phyloP scores from a whole-genome alignment of 805 yeast genomes.

The Ogataea nonfermentans region DNA sequence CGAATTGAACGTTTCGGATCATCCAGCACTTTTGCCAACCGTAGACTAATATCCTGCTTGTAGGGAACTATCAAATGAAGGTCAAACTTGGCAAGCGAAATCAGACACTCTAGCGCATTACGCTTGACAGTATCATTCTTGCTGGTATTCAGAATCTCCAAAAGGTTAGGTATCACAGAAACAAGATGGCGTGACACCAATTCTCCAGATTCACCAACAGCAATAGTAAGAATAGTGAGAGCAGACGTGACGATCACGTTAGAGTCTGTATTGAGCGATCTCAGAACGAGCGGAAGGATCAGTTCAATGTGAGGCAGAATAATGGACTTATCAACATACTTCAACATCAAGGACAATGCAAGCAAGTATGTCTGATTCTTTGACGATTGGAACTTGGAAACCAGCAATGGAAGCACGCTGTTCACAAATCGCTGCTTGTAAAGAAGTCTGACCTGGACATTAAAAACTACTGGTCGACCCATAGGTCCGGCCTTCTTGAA shows the following conservation, averaged over 20 bases:
- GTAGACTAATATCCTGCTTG: conserved; percentile 46
- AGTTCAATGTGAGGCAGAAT: conserved; percentile 60
- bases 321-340: conserved; percentile 60
- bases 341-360: conserved; percentile 65
- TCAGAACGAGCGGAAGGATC: conserved; percentile 70
- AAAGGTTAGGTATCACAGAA: conserved; percentile 53
- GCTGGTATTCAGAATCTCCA: conserved; percentile 34
- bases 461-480: conserved; percentile 36
- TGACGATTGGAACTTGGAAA: conserved; percentile 40
- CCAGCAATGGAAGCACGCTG: conserved; percentile 53
- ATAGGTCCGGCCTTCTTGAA: conserved; percentile 33
- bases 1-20: conserved; percentile 76
- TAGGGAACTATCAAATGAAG: conserved; percentile 48
- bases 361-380: conserved; percentile 50
- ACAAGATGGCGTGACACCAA: conserved; percentile 53
- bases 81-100: conserved; percentile 44
- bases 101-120: conserved; percentile 57
- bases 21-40: conserved; percentile 55
- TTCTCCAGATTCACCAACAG: conserved; percentile 53
- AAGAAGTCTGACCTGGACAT: conserved; percentile 60
- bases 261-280: conserved; percentile 43
- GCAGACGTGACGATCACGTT: conserved; percentile 26
- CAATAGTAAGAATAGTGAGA: conserved; percentile 26
- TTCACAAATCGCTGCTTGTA: conserved; percentile 82
- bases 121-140: conserved; percentile 47